Conservation (phyloP, 768 basidiomycete species). For the Rhodocollybia butyracea region DNA sequence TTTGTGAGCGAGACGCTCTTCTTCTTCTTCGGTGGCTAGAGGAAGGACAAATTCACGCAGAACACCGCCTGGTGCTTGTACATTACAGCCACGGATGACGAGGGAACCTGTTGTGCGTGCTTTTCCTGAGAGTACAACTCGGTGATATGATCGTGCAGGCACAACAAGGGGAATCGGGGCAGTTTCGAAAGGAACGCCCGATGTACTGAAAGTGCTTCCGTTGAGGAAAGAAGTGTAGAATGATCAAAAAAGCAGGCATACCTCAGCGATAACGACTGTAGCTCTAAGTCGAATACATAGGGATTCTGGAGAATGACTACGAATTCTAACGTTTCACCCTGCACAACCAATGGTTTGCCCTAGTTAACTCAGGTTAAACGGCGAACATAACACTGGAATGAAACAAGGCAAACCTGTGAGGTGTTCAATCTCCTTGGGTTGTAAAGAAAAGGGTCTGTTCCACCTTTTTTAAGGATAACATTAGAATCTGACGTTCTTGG, state of each 20-base stretch:
- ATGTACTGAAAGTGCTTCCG: conserved; percentile 56
- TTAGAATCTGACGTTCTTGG: conserved; percentile 34
- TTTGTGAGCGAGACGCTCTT: conserved; percentile 51
- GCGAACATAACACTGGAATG: not conserved
- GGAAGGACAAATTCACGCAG: conserved; percentile 75
- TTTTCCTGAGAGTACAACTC: conserved; percentile 66
- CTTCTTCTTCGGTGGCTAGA: conserved; percentile 67
- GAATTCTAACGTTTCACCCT: conserved; percentile 81
- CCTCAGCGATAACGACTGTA: conserved; percentile 82
- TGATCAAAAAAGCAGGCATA: conserved; percentile 23
- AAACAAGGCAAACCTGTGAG: conserved; percentile 46
- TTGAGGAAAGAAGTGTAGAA: conserved; percentile 11
- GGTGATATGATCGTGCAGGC: conserved; percentile 72
- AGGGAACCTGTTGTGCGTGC: conserved; percentile 66
- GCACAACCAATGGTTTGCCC: conserved; percentile 68
- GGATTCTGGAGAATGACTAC: conserved; percentile 86
- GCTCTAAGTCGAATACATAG: conserved; percentile 87
- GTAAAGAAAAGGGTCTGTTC: conserved; percentile 84
- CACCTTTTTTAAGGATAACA: conserved; percentile 52
- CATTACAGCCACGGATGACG: conserved; percentile 71
- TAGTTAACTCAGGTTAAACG: conserved; percentile 17
- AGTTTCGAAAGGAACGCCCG: conserved; percentile 73
- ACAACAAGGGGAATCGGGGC: conserved; percentile 61
- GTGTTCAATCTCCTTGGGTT: conserved; percentile 72
- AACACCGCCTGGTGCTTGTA: conserved; percentile 72